Evolutionary conservation across 2,329 filamentous ascomycete genomes (phyloP).

Genomic region (Colletotrichum sp.): DNA sequence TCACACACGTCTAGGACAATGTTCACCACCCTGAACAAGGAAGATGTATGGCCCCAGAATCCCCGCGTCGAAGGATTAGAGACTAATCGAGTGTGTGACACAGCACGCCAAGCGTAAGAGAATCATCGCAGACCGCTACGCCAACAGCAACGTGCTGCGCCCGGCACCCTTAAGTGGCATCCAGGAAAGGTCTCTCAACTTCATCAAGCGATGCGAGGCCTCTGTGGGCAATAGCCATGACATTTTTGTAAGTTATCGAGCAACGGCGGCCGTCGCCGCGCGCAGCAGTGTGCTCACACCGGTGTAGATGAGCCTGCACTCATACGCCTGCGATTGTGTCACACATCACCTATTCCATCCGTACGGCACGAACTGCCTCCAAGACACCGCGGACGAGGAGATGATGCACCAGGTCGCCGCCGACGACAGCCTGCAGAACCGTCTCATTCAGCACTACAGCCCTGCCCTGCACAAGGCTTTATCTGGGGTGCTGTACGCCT

Average conservation of each 20-base stretch:
- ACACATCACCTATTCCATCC: constrained; percentile 75
- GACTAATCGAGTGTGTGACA: not conserved
- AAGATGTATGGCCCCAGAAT: constrained; percentile 45
- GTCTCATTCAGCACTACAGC: constrained; percentile 62
- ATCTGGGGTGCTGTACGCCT: constrained; percentile 48
- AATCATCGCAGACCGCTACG: constrained; percentile 69
- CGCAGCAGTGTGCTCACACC: constrained; percentile 2
- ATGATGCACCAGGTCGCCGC: constrained; percentile 74
- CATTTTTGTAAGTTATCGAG: constrained; percentile 58
- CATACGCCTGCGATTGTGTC: constrained; percentile 73
- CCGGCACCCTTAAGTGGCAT: constrained; percentile 61
- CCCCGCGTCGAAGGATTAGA: not conserved
- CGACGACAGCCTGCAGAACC: constrained; percentile 71
- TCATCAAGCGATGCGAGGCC: constrained; percentile 57
- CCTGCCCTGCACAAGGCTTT: constrained; percentile 56
- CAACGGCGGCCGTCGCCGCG: not conserved
- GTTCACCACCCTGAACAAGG: constrained; percentile 63
- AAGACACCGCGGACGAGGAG: constrained; percentile 58
- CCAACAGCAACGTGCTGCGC: constrained; percentile 70
- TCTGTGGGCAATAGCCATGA: constrained; percentile 55
- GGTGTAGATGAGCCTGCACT: constrained; percentile 50
- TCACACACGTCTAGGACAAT: constrained; percentile 51
- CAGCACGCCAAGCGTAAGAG: constrained; percentile 69
- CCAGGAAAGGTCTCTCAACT: constrained; percentile 58
- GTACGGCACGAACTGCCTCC: constrained; percentile 65